Evolutionary conservation across 2,329 filamentous ascomycete genomes (phyloP).

Genomic region (Penicillium sp.): DNA sequence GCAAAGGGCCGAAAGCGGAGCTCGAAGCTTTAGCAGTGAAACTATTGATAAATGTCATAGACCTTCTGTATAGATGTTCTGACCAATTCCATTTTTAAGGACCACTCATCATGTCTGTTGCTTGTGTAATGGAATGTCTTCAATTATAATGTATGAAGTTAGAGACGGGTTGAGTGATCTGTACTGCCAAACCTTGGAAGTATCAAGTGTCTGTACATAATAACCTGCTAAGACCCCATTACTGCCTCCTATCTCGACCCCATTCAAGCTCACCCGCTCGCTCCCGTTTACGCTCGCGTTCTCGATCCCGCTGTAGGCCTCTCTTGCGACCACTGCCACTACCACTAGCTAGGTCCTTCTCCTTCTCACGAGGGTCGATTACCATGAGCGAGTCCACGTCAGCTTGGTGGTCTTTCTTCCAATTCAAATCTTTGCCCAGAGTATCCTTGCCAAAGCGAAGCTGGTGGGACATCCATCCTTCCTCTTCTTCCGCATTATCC

Average conservation of each 20-base stretch:
- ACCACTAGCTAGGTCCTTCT: constrained; percentile 65
- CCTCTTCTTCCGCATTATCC: constrained; percentile 54
- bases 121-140: neutral
- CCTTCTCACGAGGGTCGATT: constrained; percentile 86
- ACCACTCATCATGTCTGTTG: too few species aligned
- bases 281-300: constrained; percentile 39
- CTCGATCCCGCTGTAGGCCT: constrained; percentile 47
- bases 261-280: constrained; percentile 37
- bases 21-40: constrained; percentile 30
- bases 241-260: constrained; percentile 26
- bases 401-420: constrained; percentile 88
- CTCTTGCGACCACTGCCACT: constrained; percentile 61
- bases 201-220: neutral
- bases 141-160: neutral
- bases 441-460: constrained; percentile 87
- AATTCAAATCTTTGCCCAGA: constrained; percentile 84
- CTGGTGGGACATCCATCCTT: constrained; percentile 82
- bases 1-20: constrained; percentile 29
- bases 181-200: neutral
- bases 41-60: neutral
- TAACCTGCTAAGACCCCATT: neutral
- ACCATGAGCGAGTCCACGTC: constrained; percentile 71
- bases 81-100: neutral
- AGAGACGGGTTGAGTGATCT: neutral
- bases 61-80: neutral